Base-by-base conservation (phyloP, 2,329 filamentous ascomycete genomes). In the Thelonectria discophora region DNA sequence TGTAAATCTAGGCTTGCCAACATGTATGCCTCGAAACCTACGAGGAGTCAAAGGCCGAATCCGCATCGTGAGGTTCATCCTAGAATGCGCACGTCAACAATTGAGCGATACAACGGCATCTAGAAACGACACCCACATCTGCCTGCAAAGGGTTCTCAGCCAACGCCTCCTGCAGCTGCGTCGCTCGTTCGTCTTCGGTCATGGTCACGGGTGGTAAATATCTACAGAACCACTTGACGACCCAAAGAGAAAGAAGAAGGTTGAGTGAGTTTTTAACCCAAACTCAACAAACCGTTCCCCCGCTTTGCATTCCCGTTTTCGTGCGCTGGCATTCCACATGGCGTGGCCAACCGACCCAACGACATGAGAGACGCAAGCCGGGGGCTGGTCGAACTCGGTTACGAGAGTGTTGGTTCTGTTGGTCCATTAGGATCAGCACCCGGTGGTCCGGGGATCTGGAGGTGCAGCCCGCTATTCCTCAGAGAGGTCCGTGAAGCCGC, bases 131-230 rank as follows among this genome's bases (percentile, higher is more conserved):
- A 27, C 53, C 49, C 21, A 56, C 53, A 17, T 56, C 53, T 17
- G 34, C 53, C 24, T 56, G 53, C 45, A 56, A 27, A 30, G 45
- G 53, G 18, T 56, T 49, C 45, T 30, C 53, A 13, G 53, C 53
- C 8, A 56, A 43, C 1, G 53, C 43, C 43, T 56, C 43, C 45
- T 49, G 53, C 53, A 56, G 49, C 30, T 56, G 43, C 10, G 53
- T 20, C 32, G 40, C 13, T 43, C 34, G 11, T 6, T 13, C 12
- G 11, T 37, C 34, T 13, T 37, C 34, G 15, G 34, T 13, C 34
- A 37, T 37, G 7, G 34, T 37, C 15, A 12, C 27, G 15, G 15
- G 34, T 9, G 15, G 34, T 8, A 37, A 37, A 4, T 15, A 15
- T 37, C 15, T 37, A 15, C 34, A 37, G 34, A 13, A 37, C 15